Evolutionary conservation across 2,329 filamentous ascomycete species (phyloP).

Genomic region (Ophiocordyceps robertsii): DNA sequence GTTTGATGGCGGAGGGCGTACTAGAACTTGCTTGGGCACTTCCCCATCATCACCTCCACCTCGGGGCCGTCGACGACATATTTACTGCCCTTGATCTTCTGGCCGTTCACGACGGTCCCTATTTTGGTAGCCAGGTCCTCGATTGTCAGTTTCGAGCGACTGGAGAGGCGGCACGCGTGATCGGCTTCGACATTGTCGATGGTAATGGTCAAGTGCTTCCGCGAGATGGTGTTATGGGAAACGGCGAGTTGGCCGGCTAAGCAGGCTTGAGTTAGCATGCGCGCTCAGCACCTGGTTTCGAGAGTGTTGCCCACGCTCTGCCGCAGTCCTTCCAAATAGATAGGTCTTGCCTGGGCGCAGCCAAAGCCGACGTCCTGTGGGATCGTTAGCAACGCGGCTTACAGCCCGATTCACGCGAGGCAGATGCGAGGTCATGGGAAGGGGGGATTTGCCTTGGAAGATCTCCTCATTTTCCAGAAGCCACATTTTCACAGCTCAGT

Average conservation of each 20-base stretch:
- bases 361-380: constrained; percentile 50
- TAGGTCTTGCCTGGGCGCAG: constrained; percentile 74
- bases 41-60: constrained; percentile 60
- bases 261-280: not conserved
- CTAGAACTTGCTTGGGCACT: constrained; percentile 50
- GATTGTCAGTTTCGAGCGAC: constrained; percentile 57
- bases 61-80: constrained; percentile 33
- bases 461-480: constrained; percentile 45
- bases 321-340: constrained; percentile 67
- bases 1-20: constrained; percentile 15
- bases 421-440: not conserved
- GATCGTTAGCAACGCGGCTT: not conserved
- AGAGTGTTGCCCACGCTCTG: constrained; percentile 36
- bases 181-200: constrained; percentile 52
- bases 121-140: constrained; percentile 74
- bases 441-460: constrained; percentile 26
- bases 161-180: constrained; percentile 50
- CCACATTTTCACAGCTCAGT: constrained; percentile 37
- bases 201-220: constrained; percentile 72
- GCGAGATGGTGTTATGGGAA: constrained; percentile 70
- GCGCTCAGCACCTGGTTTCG: not conserved
- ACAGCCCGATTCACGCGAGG: not conserved
- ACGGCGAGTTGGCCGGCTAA: constrained; percentile 56
- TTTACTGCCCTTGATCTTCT: constrained; percentile 50
- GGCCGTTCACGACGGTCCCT: constrained; percentile 67